Evolutionary conservation across 164 flowering plant genomes (phyloP), one percentile per base, ranked within the genome.

Genomic region (Annona squamosa): DNA sequence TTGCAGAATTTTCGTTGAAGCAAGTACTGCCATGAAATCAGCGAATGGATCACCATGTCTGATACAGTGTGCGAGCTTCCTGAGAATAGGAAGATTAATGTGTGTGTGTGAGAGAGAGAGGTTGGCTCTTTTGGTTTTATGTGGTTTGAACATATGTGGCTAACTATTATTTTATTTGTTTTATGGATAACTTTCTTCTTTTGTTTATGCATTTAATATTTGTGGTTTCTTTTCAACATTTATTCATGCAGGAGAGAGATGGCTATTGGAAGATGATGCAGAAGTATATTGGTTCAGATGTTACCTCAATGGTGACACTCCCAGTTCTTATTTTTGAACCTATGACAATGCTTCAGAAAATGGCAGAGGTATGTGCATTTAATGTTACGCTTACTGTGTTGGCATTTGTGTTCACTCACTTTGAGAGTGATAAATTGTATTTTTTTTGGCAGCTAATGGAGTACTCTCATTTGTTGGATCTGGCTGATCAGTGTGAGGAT

Each of bases 271-370:
- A 47, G 70, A 68, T 68, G 70, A 68, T 68, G 70, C 70, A 68
- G 16, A 46, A 4, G 19, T 46, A 68, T 76, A 85, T 90, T 45
- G 97, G 97, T 19, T 81, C 97, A 56, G 97, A 92, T 83, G 80
- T 92, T 65, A 90, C 95, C 68, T 92, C 97, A 65, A 82, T 92
- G 95, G 95, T 92, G 75, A 88, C 97, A 44, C 97, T 92, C 73
- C 95, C 95, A 3, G 97, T 92, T 6, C 63, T 92, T 63, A 92
- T 92, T 71, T 92, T 87, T 85, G 97, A 92, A 81, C 97, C 97
- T 67, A 90, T 89, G 93, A 88, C 97, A 46, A 88, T 87, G 93
- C 79, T 92, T 75, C 97, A 92, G 86, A 92, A 83, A 83, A 85
- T 92, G 88, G 97, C 97, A 1, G 95, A 92, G 95, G 97, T 90